Evolutionary conservation across 2,329 filamentous ascomycete species (phyloP).

Genomic region (Venturia aucupariae): DNA sequence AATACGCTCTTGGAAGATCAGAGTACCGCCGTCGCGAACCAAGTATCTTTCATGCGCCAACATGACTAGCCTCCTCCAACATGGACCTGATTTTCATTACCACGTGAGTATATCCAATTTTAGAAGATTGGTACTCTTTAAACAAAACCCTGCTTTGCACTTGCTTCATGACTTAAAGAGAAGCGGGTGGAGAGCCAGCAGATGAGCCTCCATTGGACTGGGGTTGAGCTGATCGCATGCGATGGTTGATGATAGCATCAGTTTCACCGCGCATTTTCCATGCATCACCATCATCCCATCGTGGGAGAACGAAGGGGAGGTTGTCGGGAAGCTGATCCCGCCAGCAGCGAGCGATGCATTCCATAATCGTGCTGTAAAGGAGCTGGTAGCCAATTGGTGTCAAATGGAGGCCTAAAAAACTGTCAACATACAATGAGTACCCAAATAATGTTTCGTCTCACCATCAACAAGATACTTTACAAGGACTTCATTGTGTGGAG

Average conservation of each 20-base stretch:
- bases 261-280: constrained; percentile 21
- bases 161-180: neutral
- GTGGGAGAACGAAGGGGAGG: constrained; percentile 44
- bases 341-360: constrained; percentile 40
- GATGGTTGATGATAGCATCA: constrained; percentile 8
- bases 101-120: neutral
- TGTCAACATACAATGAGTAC: neutral
- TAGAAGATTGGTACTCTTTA: neutral
- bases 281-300: constrained; percentile 37
- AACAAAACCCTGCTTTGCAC: neutral
- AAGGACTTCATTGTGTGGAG: constrained; percentile 48
- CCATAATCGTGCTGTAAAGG: constrained; percentile 30
- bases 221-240: neutral
- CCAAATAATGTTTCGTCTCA: constrained; percentile 24
- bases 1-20: neutral
- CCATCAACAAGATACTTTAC: constrained; percentile 47
- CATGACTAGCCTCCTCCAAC: neutral
- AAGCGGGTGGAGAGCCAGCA: neutral
- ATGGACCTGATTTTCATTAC: neutral
- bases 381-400: constrained; percentile 13
- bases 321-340: constrained; percentile 47
- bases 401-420: neutral
- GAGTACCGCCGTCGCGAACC: neutral
- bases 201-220: neutral
- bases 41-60: neutral